A percentile compares a stretch with the other conserved stretches of the same genome.
These are phyloP conservation scores for Nothophaeocryptopus gaeumannii DNA, from an alignment of 2,329 filamentous ascomycete genomes.

Conservation along the genomic window DNA sequence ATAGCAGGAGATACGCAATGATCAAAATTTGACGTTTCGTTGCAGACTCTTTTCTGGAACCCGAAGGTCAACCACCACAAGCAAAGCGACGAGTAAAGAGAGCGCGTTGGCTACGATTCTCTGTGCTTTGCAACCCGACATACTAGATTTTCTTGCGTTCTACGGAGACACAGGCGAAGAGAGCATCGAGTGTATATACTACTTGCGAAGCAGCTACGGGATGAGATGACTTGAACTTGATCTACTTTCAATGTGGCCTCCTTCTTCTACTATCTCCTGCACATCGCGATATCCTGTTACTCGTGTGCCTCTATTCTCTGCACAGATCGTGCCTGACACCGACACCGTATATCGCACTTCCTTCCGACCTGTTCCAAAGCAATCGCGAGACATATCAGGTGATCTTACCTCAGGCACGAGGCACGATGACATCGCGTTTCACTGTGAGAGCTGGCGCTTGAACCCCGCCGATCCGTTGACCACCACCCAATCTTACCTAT, in stretches of 20 bases:
- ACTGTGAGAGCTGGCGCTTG: not conserved
- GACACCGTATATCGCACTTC: no score
- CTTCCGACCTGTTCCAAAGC: no score
- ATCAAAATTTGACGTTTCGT: constrained; percentile 7
- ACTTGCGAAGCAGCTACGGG: no score
- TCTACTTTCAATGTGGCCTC: not conserved
- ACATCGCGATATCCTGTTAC: not conserved
- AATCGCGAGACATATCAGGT: not conserved
- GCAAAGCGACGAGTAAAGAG: constrained; percentile 1
- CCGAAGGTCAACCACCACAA: constrained; percentile 84
- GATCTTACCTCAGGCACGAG: not conserved
- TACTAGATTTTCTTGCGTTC: constrained; percentile 2
- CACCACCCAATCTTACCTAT: not conserved
- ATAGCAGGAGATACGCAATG: not conserved
- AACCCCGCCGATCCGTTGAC: not conserved
- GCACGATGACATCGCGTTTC: not conserved
- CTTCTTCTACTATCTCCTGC: not conserved
- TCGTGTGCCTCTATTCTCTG: not conserved
- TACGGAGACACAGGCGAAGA: not conserved
- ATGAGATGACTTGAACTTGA: no score
- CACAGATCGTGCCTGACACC: not conserved
- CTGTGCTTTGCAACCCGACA: not conserved
- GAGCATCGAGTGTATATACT: not conserved
- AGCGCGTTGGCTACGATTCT: no score
- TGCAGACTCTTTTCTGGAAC: constrained; percentile 72